Percentiles rank a stretch among this genome's conserved stretches.
These are phyloP conservation scores for Microcyclosporella mali DNA, from an alignment of 2,329 filamentous ascomycete genomes.

Conservation along the genomic window DNA sequence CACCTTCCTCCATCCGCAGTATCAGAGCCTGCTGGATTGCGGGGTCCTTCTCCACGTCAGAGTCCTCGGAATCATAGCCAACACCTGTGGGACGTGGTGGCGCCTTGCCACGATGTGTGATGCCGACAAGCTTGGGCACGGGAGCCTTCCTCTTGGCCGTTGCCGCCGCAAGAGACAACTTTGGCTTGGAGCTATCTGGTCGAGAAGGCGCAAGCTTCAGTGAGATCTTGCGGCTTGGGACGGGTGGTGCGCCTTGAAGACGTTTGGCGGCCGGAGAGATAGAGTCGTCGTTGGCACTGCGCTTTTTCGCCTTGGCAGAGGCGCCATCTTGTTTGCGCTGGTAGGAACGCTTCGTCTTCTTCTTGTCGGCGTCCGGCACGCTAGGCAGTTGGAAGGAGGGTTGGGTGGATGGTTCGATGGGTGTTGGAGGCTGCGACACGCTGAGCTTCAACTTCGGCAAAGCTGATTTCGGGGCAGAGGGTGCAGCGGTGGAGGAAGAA, in stretches of 20 bases:
- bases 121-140: slow-evolving; percentile 21
- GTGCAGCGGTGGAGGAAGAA: slow-evolving; percentile 9
- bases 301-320: slow-evolving; percentile 30
- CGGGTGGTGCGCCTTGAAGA: slow-evolving; percentile 19
- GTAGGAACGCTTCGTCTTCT: slow-evolving; percentile 38
- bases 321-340: slow-evolving; percentile 32
- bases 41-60: slow-evolving; percentile 81
- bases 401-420: slow-evolving; percentile 21
- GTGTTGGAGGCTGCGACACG: slow-evolving; percentile 22
- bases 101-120: slow-evolving; percentile 17
- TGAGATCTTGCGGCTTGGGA: slow-evolving; percentile 23
- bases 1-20: slow-evolving; percentile 77
- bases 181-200: slow-evolving; percentile 27
- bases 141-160: slow-evolving; percentile 13
- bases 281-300: slow-evolving; percentile 29
- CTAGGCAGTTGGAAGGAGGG: slow-evolving; percentile 15
- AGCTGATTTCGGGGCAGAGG: slow-evolving; percentile 9
- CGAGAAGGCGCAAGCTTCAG: slow-evolving; percentile 29
- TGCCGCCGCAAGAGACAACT: slow-evolving; percentile 47
- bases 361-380: slow-evolving; percentile 1
- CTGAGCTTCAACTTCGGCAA: slow-evolving; percentile 23
- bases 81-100: slow-evolving; percentile 59
- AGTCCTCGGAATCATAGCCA: slow-evolving; percentile 93
- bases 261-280: slow-evolving; percentile 30
- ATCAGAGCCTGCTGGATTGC: slow-evolving; percentile 85